Conservation (phyloP, 2,329 filamentous ascomycete genomes). For the Xylaria sp. region DNA sequence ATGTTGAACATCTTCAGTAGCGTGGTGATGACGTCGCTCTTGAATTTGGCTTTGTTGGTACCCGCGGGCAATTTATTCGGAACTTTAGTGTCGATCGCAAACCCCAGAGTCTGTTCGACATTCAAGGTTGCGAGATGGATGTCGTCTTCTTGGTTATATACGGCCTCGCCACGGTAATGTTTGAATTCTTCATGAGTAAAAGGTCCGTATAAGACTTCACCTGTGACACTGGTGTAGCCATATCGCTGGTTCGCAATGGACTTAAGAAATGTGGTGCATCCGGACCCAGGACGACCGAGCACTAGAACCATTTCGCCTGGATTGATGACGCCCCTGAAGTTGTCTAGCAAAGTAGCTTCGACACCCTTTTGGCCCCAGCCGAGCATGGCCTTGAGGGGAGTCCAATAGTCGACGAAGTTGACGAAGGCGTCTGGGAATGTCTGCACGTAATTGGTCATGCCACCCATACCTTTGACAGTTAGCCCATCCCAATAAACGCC, state of each 20-base stretch:
- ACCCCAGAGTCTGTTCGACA: conserved; percentile 86
- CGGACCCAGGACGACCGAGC: conserved; percentile 79
- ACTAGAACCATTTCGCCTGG: conserved; percentile 92
- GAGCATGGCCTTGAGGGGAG: conserved; percentile 71
- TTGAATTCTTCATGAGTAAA: conserved; percentile 78
- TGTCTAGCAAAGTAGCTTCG: conserved; percentile 78
- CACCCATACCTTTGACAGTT: conserved; percentile 80
- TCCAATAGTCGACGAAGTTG: conserved; percentile 79
- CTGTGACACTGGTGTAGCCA: conserved; percentile 66
- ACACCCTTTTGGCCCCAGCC: conserved; percentile 74
- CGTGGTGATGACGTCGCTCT: conserved; percentile 77
- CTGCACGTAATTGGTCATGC: conserved; percentile 75
- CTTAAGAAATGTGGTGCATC: conserved; percentile 77
- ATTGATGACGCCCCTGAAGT: conserved; percentile 76
- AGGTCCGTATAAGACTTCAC: conserved; percentile 81
- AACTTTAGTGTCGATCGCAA: conserved; percentile 86
- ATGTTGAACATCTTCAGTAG: conserved; percentile 95
- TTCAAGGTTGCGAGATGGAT: conserved; percentile 87
- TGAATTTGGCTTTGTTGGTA: conserved; percentile 78
- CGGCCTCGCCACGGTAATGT: conserved; percentile 81
- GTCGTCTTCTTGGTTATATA: conserved; percentile 90
- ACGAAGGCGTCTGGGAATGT: conserved; percentile 84
- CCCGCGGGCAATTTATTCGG: conserved; percentile 82
- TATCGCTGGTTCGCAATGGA: conserved; percentile 73
- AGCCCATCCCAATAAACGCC: conserved; percentile 83